phyloP scores from a whole-genome alignment of 2,329 filamentous ascomycete genomes.

The Neonectria punicea region DNA sequence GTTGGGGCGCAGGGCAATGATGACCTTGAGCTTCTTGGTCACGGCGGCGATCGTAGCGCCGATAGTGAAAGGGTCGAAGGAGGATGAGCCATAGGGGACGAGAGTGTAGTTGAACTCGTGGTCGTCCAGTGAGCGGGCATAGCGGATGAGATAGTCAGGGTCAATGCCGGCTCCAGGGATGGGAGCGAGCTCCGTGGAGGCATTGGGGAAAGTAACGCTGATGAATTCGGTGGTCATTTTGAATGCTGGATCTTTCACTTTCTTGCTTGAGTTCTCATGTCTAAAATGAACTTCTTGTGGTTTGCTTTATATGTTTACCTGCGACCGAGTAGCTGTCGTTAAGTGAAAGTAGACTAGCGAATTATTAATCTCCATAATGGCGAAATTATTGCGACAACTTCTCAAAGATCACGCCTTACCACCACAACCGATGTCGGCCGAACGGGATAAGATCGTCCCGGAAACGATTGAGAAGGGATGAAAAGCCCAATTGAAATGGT shows the following conservation, averaged over 20 bases:
- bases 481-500: background rate
- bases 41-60: slow-evolving; percentile 66
- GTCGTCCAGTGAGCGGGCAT: slow-evolving; percentile 67
- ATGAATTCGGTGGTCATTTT: slow-evolving; percentile 64
- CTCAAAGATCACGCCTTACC: slow-evolving; percentile 40
- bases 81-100: slow-evolving; percentile 66
- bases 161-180: slow-evolving; percentile 64
- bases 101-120: slow-evolving; percentile 71
- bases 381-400: slow-evolving; percentile 42
- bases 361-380: slow-evolving; percentile 42
- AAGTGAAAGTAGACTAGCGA: background rate
- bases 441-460: slow-evolving; percentile 21
- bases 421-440: slow-evolving; percentile 36
- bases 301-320: slow-evolving; percentile 24
- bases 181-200: slow-evolving; percentile 65
- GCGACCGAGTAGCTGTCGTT: slow-evolving; percentile 4
- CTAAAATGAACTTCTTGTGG: background rate
- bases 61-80: slow-evolving; percentile 58
- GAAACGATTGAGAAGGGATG: background rate
- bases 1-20: slow-evolving; percentile 71
- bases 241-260: background rate
- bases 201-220: slow-evolving; percentile 65
- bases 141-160: slow-evolving; percentile 65
- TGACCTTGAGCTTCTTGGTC: slow-evolving; percentile 69
- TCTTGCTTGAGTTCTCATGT: slow-evolving; percentile 1